A percentile compares a stretch with the other conserved stretches of the same genome.
Evolutionary conservation across 1,284 basidiomycete species (phyloP).

Genomic region (Pisolithus thermaeus): DNA sequence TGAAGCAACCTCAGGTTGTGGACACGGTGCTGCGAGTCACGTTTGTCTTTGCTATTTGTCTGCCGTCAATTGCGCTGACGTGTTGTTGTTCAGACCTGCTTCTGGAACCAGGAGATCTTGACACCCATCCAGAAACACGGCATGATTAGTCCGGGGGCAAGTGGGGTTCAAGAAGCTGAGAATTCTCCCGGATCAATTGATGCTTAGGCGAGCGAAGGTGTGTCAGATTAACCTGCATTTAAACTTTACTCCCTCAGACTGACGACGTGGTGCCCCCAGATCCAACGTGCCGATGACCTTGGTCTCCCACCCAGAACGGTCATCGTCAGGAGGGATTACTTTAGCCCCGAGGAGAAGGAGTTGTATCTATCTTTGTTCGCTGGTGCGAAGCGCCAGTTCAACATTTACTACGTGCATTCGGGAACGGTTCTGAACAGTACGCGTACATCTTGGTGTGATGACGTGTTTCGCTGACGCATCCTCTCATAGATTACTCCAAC

Average conservation of each 20-base stretch:
- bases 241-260: no score
- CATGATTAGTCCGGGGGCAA: slow-evolving; percentile 68
- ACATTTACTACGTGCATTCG: slow-evolving; percentile 83
- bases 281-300: slow-evolving; percentile 96
- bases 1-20: slow-evolving; percentile 55
- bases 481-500: slow-evolving; percentile 79
- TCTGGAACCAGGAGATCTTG: slow-evolving; percentile 92
- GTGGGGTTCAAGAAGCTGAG: slow-evolving; percentile 88
- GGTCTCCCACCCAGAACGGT: slow-evolving; percentile 95
- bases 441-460: slow-evolving; percentile 25
- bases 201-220: slow-evolving; percentile 86
- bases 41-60: slow-evolving; percentile 35
- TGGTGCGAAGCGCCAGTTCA: slow-evolving; percentile 90
- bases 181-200: slow-evolving; percentile 89
- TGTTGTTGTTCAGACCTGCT: slow-evolving; percentile 52
- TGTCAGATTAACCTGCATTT: background rate
- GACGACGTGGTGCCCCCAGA: slow-evolving; percentile 20
- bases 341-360: slow-evolving; percentile 96
- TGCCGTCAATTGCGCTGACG: slow-evolving; percentile 2
- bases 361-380: slow-evolving; percentile 90
- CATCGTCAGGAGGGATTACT: slow-evolving; percentile 85
- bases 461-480: slow-evolving; percentile 9
- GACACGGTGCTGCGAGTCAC: slow-evolving; percentile 93
- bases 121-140: slow-evolving; percentile 89
- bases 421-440: slow-evolving; percentile 90